Percentiles rank a stretch among this genome's conserved stretches.
phyloP scores from a whole-genome alignment of 2,329 filamentous ascomycete genomes.

The Teratosphaeria nubilosa region DNA sequence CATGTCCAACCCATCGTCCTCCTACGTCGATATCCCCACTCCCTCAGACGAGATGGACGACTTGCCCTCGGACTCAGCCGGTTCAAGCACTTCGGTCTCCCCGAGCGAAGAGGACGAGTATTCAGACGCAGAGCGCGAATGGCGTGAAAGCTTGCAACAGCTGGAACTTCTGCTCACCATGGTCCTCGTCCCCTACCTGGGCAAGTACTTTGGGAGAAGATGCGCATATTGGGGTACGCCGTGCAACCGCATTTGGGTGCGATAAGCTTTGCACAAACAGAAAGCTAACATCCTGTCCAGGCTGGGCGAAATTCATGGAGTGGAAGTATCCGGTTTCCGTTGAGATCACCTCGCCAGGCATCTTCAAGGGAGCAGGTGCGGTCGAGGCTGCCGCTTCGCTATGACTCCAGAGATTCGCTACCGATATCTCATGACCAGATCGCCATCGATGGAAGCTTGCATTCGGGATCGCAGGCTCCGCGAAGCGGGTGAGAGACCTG shows the following conservation, averaged over 20 bases:
- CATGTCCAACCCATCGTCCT: constrained; percentile 39
- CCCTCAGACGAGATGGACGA: constrained; percentile 38
- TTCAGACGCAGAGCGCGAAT: constrained; percentile 86
- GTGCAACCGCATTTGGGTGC: background rate
- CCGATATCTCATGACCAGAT: background rate
- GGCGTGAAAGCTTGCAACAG: constrained; percentile 89
- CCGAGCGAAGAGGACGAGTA: constrained; percentile 38
- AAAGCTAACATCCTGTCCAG: constrained; percentile 36
- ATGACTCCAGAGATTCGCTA: constrained; percentile 9
- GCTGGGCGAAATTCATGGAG: constrained; percentile 88
- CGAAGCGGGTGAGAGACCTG: background rate
- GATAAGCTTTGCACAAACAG: background rate
- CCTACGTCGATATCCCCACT: constrained; percentile 39
- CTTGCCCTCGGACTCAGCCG: constrained; percentile 42
- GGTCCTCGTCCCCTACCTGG: constrained; percentile 85
- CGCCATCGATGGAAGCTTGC: background rate
- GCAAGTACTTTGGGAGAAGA: constrained; percentile 89
- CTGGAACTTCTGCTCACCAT: constrained; percentile 86
- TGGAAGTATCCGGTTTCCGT: constrained; percentile 85
- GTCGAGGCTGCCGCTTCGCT: constrained; percentile 37
- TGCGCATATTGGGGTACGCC: constrained; percentile 85
- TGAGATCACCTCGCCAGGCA: constrained; percentile 34
- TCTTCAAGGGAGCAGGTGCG: constrained; percentile 38
- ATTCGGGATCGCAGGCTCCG: background rate
- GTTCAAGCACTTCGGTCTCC: constrained; percentile 36